phyloP scores from a whole-genome alignment of 176 grass and related monocot species.

The Juncus effusus region DNA sequence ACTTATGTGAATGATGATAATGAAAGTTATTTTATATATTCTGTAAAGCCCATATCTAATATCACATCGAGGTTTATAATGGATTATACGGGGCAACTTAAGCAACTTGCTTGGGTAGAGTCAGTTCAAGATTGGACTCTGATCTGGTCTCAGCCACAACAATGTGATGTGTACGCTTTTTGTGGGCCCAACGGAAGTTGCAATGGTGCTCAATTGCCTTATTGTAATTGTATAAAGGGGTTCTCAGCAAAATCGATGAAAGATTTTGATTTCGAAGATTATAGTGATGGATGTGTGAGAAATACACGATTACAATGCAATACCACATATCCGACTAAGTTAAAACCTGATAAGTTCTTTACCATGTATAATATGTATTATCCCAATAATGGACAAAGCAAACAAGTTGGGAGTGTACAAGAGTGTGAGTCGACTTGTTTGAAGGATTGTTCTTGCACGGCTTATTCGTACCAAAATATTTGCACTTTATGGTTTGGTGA shows the following conservation, averaged over 20 bases:
- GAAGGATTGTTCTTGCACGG: slow-evolving; percentile 65
- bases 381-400: slow-evolving; percentile 18
- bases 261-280: slow-evolving; percentile 52
- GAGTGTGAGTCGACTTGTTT: slow-evolving; percentile 44
- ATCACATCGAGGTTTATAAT: slow-evolving; percentile 43
- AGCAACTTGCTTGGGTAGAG: slow-evolving; percentile 35
- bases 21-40: slow-evolving; percentile 52
- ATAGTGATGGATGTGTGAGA: slow-evolving; percentile 61
- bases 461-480: slow-evolving; percentile 38
- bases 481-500: slow-evolving; percentile 56
- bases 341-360: background rate
- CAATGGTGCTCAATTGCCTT: slow-evolving; percentile 33
- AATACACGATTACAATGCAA: slow-evolving; percentile 38
- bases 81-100: slow-evolving; percentile 51
- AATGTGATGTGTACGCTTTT: slow-evolving; percentile 52
- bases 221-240: slow-evolving; percentile 60
- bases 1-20: slow-evolving; percentile 37
- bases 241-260: slow-evolving; percentile 38
- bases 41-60: slow-evolving; percentile 7
- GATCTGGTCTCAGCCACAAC: slow-evolving; percentile 64
- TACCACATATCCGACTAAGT: background rate
- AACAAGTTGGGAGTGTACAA: slow-evolving; percentile 18
- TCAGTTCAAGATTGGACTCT: slow-evolving; percentile 39
- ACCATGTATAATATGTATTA: background rate
- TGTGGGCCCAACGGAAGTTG: slow-evolving; percentile 63